These are phyloP conservation scores for Ramularia endophylla DNA, from an alignment of 2,329 filamentous ascomycete species.

Conservation along the genomic window DNA sequence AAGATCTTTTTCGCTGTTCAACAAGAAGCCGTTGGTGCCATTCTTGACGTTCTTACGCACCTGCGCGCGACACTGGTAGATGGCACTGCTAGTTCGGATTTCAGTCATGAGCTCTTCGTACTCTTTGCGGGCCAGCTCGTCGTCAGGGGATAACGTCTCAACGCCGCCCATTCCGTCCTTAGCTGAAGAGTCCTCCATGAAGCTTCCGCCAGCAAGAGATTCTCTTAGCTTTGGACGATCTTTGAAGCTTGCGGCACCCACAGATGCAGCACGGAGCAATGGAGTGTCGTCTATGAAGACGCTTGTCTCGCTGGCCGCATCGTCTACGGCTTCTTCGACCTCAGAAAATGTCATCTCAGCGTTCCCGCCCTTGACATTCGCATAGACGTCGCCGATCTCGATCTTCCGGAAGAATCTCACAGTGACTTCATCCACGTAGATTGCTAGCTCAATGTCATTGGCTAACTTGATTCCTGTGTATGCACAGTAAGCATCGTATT, in stretches of 20 bases:
- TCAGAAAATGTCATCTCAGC: constrained; percentile 46
- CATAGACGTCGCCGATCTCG: constrained; percentile 48
- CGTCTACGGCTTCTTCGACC: constrained; percentile 31
- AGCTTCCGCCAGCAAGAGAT: constrained; percentile 33
- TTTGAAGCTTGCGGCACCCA: constrained; percentile 18
- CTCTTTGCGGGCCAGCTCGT: constrained; percentile 37
- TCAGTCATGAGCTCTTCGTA: constrained; percentile 39
- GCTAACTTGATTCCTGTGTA: constrained; percentile 39
- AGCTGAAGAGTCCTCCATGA: constrained; percentile 33
- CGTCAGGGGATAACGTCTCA: constrained; percentile 40
- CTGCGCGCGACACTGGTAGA: constrained; percentile 32
- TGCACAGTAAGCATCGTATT: constrained; percentile 1
- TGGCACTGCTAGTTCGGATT: constrained; percentile 36
- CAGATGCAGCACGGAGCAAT: constrained; percentile 40
- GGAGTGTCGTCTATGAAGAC: constrained; percentile 42
- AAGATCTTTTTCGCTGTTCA: constrained; percentile 39
- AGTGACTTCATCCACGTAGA: constrained; percentile 45
- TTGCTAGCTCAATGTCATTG: constrained; percentile 49
- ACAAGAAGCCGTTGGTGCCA: constrained; percentile 30
- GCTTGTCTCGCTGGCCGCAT: constrained; percentile 34
- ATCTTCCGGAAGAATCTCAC: constrained; percentile 46
- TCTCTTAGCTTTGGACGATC: constrained; percentile 22
- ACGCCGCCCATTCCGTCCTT: constrained; percentile 36
- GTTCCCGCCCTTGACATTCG: constrained; percentile 50
- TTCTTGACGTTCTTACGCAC: constrained; percentile 24